These are phyloP conservation scores for Malus domestica DNA, from an alignment of 306 rosid species.

Conservation along the genomic window ASM211411v1 NC_041805.1:7173501-7174000, in stretches of 20 bases:
- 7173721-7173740: no score
- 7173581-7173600: not conserved
- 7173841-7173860: not conserved
- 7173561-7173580: no score
- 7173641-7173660: constrained; percentile 8
- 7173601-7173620: not conserved
- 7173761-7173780: not conserved
- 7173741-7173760: no score
- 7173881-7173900: not conserved
- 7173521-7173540: no score
- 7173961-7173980: no score
- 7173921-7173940: no score
- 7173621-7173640: not conserved
- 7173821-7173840: not conserved
- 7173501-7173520: no score
- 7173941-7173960: no score
- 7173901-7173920: no score
- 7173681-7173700: not conserved
- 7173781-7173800: not conserved
- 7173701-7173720: not conserved
- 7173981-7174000: no score
- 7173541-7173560: no score
- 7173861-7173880: not conserved
- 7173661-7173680: not conserved
- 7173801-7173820: not conserved